Evolutionary conservation across 2,329 filamentous ascomycete genomes (phyloP), one percentile per base, ranked within the genome.

Genomic region (Tolypocladium ovalisporum): DNA sequence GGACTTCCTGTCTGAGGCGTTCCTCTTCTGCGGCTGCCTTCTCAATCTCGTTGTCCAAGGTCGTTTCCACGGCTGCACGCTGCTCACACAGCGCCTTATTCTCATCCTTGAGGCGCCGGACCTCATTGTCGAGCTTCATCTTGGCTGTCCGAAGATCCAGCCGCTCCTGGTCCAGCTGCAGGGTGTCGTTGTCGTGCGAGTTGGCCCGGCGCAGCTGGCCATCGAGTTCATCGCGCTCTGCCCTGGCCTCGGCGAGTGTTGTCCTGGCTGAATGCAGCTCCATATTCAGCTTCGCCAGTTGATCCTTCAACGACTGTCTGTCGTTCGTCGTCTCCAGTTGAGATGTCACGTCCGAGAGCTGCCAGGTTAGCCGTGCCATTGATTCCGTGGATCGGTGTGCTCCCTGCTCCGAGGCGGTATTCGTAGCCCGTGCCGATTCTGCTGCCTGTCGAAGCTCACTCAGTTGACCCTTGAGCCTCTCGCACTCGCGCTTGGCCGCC

Each of bases 111-210:
- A 89, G 73, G 15, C 84, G 78, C 47, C 83, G 82, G 19, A 88
- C 75, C 64, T 90, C 87, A 59, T 76, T 79, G 61, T 90, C 87
- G 22, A 89, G 77, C 64, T 84, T 86, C 60, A 84, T 73, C 66
- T 86, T 87, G n/a, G 81, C 73, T 34, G 84, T 83, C 22, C 85
- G 83, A 29, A 90, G 74, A 56, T 89, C 85, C 52, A 87, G 73
- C 61, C 86, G 84, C 65, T 90, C 87, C 60, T 85, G 82, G 62
- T 89, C 86, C 52, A 87, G 68, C 15, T 79, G 80, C 62, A 83
- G 79, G 1, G 79, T 82, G 58, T 85, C 81, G 56, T 79, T 79
- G 54, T 81, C 81, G 56, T 80, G 78, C 42, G 82, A 76, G 60
- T 75, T 76, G n/a, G 76, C 67, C 29, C 77, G 76, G 51, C 78